Conservation (phyloP, 169 alveolate genomes). For the Blepharisma undulans region DNA sequence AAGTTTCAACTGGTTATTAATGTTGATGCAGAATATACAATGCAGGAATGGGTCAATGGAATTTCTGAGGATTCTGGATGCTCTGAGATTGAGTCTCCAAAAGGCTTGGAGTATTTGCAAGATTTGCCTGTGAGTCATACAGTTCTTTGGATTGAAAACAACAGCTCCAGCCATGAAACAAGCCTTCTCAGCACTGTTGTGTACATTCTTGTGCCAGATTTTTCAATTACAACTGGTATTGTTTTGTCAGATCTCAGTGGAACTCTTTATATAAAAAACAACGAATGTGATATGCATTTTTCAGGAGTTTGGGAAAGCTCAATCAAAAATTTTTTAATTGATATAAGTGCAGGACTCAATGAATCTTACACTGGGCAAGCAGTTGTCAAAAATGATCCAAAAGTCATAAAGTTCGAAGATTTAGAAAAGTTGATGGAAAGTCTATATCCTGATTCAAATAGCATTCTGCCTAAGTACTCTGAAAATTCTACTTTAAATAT, state of each 20-base stretch:
- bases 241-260: neutral
- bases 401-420: neutral
- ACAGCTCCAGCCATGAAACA: neutral
- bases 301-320: neutral
- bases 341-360: neutral
- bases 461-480: neutral
- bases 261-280: neutral
- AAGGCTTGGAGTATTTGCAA: neutral
- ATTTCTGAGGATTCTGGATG: neutral
- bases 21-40: neutral
- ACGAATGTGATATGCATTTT: neutral
- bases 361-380: neutral
- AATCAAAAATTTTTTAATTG: neutral
- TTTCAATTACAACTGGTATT: neutral
- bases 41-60: neutral
- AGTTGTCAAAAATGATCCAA: neutral
- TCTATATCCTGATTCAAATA: neutral
- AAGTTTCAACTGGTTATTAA: too few relatives aligned
- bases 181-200: neutral
- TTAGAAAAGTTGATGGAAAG: neutral
- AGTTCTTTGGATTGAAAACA: neutral
- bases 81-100: neutral
- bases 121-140: neutral
- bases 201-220: neutral
- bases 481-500: neutral